phyloP scores from a whole-genome alignment of 305 asterid species.

The Rubia balearica region DNA sequence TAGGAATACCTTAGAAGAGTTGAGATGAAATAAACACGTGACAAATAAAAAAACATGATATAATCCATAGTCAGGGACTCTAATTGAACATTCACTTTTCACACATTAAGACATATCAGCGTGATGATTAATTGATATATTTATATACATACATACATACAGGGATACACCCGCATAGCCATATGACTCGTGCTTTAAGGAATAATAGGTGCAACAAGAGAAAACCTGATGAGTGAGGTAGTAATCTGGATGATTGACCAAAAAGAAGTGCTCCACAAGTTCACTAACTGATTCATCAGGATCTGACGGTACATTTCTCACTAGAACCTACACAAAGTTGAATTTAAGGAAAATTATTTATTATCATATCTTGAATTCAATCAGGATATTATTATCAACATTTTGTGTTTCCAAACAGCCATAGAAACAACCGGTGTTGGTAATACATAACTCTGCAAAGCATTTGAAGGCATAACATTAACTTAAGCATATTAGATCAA shows the following conservation, averaged over 20 bases:
- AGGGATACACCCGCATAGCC: background rate
- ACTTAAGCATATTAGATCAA: background rate
- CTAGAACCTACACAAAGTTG: constrained; percentile 60
- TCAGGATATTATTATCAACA: background rate
- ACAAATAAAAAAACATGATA: background rate
- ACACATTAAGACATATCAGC: background rate
- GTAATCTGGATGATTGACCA: constrained; percentile 95
- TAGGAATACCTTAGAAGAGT: background rate
- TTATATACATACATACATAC: background rate
- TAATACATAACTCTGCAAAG: background rate
- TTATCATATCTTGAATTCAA: background rate
- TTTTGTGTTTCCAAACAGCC: background rate
- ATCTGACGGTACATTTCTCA: constrained; percentile 90
- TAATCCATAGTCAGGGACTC: background rate
- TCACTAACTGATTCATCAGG: constrained; percentile 82
- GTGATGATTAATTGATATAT: background rate
- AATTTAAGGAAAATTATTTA: constrained; percentile 19
- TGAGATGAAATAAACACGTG: background rate
- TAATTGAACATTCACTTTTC: background rate
- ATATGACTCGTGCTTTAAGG: background rate
- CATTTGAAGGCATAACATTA: background rate
- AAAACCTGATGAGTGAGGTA: constrained; percentile 89
- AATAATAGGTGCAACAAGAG: background rate
- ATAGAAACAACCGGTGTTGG: background rate
- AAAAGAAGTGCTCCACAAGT: constrained; percentile 90